These are phyloP conservation scores for Catunica adiposa DNA, from an alignment of 2,329 filamentous ascomycete species.

Conservation along the genomic window DNA sequence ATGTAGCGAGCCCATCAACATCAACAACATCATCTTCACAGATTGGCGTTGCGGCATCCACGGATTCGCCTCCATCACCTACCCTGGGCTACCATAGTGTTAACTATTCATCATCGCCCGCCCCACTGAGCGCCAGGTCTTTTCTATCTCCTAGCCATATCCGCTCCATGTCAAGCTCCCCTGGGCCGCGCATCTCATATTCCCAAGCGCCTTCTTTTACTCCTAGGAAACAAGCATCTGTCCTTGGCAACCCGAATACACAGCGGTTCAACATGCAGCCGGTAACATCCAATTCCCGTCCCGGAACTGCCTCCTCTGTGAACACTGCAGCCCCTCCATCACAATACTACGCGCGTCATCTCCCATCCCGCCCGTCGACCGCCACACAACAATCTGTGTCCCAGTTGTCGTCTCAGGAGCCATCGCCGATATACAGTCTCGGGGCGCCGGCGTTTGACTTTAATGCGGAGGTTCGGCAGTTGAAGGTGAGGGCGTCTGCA, in stretches of 20 bases:
- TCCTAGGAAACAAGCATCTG: neutral
- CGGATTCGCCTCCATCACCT: neutral
- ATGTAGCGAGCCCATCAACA: neutral
- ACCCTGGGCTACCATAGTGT: neutral
- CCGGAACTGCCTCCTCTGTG: neutral
- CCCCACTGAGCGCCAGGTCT: neutral
- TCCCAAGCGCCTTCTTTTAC: neutral
- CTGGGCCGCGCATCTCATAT: neutral
- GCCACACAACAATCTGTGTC: neutral
- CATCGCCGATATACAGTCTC: slow-evolving; percentile 7
- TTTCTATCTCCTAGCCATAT: neutral
- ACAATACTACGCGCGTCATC: neutral
- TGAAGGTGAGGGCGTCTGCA: neutral
- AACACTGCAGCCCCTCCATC: neutral
- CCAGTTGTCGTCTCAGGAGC: neutral
- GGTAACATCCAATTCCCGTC: neutral
- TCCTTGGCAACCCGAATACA: neutral
- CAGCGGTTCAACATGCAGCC: no score
- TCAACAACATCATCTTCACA: neutral
- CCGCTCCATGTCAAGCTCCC: neutral
- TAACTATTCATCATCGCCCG: neutral
- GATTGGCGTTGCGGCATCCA: neutral
- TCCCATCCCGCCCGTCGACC: slow-evolving; percentile 8
- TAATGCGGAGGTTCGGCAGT: slow-evolving; percentile 4
- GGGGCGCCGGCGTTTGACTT: slow-evolving; percentile 1